Evolutionary conservation across 345 rosid genomes (phyloP).

Genomic region (Populus deltoides): DNA sequence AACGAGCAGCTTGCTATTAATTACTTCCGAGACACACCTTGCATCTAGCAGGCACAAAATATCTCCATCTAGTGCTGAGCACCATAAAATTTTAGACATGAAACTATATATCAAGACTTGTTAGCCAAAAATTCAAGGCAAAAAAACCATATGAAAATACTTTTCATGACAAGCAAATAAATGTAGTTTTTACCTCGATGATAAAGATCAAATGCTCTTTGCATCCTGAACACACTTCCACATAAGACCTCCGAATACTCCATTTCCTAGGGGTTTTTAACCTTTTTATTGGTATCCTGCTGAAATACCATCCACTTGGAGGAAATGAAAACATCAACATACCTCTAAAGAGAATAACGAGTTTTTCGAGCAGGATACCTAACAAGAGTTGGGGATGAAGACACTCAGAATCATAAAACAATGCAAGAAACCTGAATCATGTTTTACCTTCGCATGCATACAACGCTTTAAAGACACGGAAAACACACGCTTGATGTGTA

Average conservation of each 20-base stretch:
- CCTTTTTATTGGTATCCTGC: too few species aligned
- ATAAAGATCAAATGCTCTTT: neutral
- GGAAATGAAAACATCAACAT: neutral
- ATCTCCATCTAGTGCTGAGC: too few species aligned
- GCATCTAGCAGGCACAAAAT: too few species aligned
- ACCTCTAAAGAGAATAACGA: too few species aligned
- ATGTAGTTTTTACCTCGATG: neutral
- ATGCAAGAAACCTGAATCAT: neutral
- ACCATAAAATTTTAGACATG: too few species aligned
- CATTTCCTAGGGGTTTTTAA: too few species aligned
- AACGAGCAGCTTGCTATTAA: too few species aligned
- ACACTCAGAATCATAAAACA: neutral
- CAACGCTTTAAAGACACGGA: neutral
- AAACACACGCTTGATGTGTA: neutral
- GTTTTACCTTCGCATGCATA: neutral
- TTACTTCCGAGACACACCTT: too few species aligned
- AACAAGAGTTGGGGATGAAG: neutral
- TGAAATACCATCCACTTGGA: neutral
- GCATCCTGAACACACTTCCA: neutral
- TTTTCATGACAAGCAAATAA: too few species aligned
- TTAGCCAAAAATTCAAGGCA: too few species aligned
- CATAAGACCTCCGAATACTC: neutral
- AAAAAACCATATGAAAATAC: too few species aligned
- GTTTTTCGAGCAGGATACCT: neutral
- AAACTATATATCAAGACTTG: too few species aligned